These are phyloP conservation scores for Persicaria maculosa DNA, from an alignment of 148 eudicot genomes.

Conservation along the genomic window DNA sequence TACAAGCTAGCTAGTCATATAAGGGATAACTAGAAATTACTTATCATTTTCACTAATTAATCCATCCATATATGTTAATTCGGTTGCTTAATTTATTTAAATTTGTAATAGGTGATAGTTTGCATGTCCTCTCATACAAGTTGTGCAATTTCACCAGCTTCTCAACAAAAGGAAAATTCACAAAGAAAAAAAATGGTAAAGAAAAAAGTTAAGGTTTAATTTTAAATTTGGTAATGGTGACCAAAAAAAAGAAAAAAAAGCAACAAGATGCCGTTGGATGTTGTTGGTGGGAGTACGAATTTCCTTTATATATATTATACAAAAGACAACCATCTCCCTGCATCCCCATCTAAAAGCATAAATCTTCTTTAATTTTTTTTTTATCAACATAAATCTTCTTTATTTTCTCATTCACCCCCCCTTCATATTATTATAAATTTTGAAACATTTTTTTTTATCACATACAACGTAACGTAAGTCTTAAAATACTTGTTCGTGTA, in stretches of 20 bases:
- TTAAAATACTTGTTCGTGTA: background rate
- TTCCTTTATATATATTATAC: background rate
- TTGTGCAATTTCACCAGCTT: background rate
- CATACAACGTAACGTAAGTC: background rate
- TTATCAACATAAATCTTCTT: conserved; percentile 2
- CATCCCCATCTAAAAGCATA: background rate
- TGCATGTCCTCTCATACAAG: no score
- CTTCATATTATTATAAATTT: background rate
- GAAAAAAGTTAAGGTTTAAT: background rate
- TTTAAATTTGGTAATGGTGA: background rate
- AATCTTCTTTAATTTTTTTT: background rate
- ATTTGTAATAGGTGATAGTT: no score
- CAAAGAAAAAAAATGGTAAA: background rate
- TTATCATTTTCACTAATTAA: no score
- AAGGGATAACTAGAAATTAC: no score
- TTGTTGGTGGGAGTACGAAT: background rate
- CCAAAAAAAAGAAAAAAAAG: background rate
- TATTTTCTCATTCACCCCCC: background rate
- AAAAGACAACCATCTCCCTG: conserved; percentile 5
- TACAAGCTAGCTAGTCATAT: no score
- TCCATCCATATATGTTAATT: no score
- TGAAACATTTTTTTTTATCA: background rate
- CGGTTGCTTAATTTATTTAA: no score
- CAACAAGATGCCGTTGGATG: conserved; percentile 5
- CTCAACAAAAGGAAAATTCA: background rate